Evolutionary conservation across 805 yeast genomes (phyloP).

Genomic region (Candida sithepensis): DNA sequence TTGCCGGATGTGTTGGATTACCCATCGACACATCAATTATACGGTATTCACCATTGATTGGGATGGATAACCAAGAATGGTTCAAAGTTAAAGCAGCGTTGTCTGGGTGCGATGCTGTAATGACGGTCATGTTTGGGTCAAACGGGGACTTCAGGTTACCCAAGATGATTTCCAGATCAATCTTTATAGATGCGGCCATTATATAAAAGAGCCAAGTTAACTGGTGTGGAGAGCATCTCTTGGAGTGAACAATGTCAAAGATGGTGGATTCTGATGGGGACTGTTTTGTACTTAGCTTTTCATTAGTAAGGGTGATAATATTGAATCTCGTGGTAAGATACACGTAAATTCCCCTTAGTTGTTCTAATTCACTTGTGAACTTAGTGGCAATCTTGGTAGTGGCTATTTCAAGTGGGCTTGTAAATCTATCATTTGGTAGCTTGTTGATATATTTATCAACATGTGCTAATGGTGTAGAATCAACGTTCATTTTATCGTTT

Average conservation of each 20-base stretch:
- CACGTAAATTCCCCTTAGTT: constrained; percentile 60
- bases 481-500: constrained; percentile 14
- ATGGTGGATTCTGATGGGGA: constrained; percentile 25
- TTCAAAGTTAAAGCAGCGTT: constrained; percentile 53
- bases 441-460: constrained; percentile 42
- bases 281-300: constrained; percentile 29
- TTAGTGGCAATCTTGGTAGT: constrained; percentile 48
- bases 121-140: constrained; percentile 33
- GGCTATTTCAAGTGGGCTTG: constrained; percentile 54
- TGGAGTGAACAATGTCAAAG: constrained; percentile 25
- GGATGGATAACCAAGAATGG: constrained; percentile 86
- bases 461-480: constrained; percentile 30
- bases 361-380: constrained; percentile 52
- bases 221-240: constrained; percentile 45
- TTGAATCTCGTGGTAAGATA: constrained; percentile 60
- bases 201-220: constrained; percentile 72
- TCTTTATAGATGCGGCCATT: constrained; percentile 64
- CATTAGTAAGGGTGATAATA: constrained; percentile 36
- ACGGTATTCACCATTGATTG: constrained; percentile 74
- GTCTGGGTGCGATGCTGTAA: constrained; percentile 26
- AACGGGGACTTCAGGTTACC: constrained; percentile 86
- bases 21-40: constrained; percentile 73
- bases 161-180: constrained; percentile 70
- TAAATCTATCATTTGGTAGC: constrained; percentile 35
- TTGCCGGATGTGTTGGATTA: constrained; percentile 50